Base-by-base conservation (phyloP, 1,139 yeast species). In the Blastobotrys raffinosifermentans region DNA sequence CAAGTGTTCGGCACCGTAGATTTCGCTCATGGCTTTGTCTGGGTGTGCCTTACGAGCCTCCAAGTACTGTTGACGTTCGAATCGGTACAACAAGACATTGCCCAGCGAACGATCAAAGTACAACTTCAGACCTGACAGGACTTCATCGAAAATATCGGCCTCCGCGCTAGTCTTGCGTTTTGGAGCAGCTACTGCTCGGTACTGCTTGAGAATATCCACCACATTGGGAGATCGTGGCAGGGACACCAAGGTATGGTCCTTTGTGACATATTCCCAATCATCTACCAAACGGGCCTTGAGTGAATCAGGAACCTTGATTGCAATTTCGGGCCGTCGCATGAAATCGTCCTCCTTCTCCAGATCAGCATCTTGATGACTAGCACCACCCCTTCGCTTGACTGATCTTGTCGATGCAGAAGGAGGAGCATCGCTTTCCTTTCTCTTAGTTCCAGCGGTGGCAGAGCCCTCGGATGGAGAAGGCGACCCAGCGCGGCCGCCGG, bases 231-330 rank as follows among this genome's bases (percentile, higher is more conserved):
- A 56, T 3, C 76, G 62, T 0, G 95, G 94, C 27, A 86, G 58
- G 18, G 71, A 61, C 5, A 84, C 72, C 21, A 85, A 57, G 55
- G 79, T 77, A 36, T 80, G 80, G 46, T 84, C 83, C 52, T 84
- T 84, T 1, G 97, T 86, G 34, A 89, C 72, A 49, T 69, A 71
- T 58, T 89, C 96, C 97, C 97, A 91, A 64, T 91, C 97, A 54
- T 86, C 89, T 1, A 89, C 94, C 31, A 91, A 64, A 4, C 79
- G 53, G 3, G 81, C 69, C 57, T 86, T 87, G 43, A 91, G 66
- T 29, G 69, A 63, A 39, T 77, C 77, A 0, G 91, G 84, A 15
- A 85, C 72, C 3, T 66, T 66, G 9, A 82, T 52, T 34, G 64
- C 59, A 22, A 81, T 66, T 47, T 77, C 84, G 8, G 74, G 70